A percentile compares a stretch with the other conserved stretches of the same genome.
phyloP scores from a whole-genome alignment of 208 protist genomes.

The Acanthamoeba castellanii region DNA sequence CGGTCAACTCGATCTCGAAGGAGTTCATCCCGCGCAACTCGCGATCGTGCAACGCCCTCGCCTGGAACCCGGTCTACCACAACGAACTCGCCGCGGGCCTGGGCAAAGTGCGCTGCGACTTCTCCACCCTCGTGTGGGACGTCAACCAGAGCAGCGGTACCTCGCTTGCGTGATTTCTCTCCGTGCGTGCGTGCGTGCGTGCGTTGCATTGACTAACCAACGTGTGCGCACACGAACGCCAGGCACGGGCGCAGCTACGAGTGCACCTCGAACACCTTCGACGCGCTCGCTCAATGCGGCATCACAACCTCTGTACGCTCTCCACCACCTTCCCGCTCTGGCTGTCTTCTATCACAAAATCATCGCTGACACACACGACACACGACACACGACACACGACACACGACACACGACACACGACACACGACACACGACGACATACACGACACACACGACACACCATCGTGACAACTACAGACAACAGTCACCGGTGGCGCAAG shows the following conservation, averaged over 20 bases:
- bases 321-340: background rate
- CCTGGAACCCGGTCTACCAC: slow-evolving; percentile 80
- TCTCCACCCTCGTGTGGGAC: slow-evolving; percentile 85
- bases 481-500: slow-evolving; percentile 52
- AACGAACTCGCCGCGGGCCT: slow-evolving; percentile 84
- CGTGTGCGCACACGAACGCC: background rate
- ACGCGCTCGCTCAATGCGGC: background rate
- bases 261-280: background rate
- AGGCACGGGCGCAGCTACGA: slow-evolving; percentile 1
- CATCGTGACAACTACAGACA: background rate
- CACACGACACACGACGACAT: too few relatives aligned
- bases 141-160: slow-evolving; percentile 74
- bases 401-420: too few relatives aligned
- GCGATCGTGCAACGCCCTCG: slow-evolving; percentile 81
- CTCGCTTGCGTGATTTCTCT: background rate
- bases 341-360: background rate
- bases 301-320: background rate
- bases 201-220: too few relatives aligned
- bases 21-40: slow-evolving; percentile 81
- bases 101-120: slow-evolving; percentile 80
- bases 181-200: too few relatives aligned
- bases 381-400: too few relatives aligned
- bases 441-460: background rate
- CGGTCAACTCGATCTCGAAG: slow-evolving; percentile 71
- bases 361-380: too few relatives aligned